phyloP scores from a whole-genome alignment of 2,329 filamentous ascomycete species.

The Diplocarpon mali region DNA sequence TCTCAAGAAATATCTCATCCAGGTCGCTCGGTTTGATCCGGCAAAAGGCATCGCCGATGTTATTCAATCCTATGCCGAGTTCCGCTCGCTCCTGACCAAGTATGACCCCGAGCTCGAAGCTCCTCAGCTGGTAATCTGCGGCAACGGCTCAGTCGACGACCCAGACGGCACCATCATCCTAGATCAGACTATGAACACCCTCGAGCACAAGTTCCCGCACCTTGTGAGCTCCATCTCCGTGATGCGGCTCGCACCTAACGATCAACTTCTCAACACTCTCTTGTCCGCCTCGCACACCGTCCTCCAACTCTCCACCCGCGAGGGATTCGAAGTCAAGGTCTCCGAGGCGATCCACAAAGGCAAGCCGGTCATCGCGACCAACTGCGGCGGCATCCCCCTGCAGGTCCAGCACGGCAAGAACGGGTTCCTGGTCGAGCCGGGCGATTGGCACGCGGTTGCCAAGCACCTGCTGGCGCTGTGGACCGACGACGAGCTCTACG shows the following conservation, averaged over 20 bases:
- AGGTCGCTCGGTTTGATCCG: constrained; percentile 74
- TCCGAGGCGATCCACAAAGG: constrained; percentile 75
- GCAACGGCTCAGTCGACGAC: constrained; percentile 72
- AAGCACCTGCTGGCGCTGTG: constrained; percentile 55
- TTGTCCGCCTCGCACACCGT: constrained; percentile 62
- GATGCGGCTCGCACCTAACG: constrained; percentile 66
- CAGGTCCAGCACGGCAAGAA: constrained; percentile 63
- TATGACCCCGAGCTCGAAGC: constrained; percentile 36
- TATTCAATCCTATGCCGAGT: constrained; percentile 63
- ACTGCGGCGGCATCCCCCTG: constrained; percentile 68
- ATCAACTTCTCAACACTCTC: constrained; percentile 69
- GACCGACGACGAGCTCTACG: constrained; percentile 52
- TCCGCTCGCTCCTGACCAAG: constrained; percentile 50
- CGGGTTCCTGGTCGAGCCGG: constrained; percentile 62
- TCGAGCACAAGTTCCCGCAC: constrained; percentile 51
- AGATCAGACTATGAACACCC: constrained; percentile 56
- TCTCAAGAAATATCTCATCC: constrained; percentile 60
- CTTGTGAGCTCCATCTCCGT: constrained; percentile 57
- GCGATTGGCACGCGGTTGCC: constrained; percentile 60
- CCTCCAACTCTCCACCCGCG: constrained; percentile 68
- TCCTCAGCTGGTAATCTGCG: constrained; percentile 67
- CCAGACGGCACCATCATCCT: constrained; percentile 63
- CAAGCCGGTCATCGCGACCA: constrained; percentile 64
- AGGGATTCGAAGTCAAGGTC: constrained; percentile 81
- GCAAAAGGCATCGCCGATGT: constrained; percentile 74